Percentiles rank a stretch among this genome's conserved stretches.
phyloP scores from a whole-genome alignment of 2,329 filamentous ascomycete species.

The Alternaria postmessia region DNA sequence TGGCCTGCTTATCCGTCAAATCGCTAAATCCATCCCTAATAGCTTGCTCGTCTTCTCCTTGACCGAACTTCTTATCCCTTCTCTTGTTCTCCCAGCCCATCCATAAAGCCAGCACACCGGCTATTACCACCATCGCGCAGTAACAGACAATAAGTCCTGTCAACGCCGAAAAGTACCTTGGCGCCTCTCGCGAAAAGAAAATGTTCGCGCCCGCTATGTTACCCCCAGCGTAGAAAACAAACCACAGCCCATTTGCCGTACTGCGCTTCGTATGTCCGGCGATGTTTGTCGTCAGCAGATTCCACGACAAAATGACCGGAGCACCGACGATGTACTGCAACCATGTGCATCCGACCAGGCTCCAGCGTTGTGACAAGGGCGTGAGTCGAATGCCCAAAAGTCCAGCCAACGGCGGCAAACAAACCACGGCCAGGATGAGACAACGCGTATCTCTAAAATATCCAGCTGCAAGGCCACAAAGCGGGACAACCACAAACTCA shows the following conservation, averaged over 20 bases:
- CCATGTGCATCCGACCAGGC: conserved; percentile 63
- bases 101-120: conserved; percentile 31
- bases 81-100: conserved; percentile 48
- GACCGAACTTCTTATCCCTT: conserved; percentile 38
- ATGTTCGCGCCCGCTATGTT: conserved; percentile 60
- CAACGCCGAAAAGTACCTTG: conserved; percentile 57
- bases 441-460: conserved; percentile 44
- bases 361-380: conserved; percentile 55
- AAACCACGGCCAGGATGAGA: conserved; percentile 49
- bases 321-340: conserved; percentile 61
- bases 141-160: conserved; percentile 56
- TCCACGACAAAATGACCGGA: conserved; percentile 62
- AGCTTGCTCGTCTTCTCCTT: conserved; percentile 41
- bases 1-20: conserved; percentile 44
- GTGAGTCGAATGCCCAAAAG: conserved; percentile 62
- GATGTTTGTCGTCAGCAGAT: conserved; percentile 54
- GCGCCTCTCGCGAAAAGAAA: conserved; percentile 56
- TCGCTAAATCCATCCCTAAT: conserved; percentile 48
- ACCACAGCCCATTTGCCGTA: conserved; percentile 60
- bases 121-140: conserved; percentile 52
- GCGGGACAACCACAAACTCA: conserved; percentile 53
- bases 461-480: conserved; percentile 45
- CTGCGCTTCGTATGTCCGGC: conserved; percentile 63
- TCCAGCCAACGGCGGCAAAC: conserved; percentile 58
- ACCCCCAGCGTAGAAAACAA: conserved; percentile 58